Evolutionary conservation across 139 green algal species (phyloP), one percentile per base, ranked within the genome.

Genomic region (Chlamydomonas schloesseri): DNA sequence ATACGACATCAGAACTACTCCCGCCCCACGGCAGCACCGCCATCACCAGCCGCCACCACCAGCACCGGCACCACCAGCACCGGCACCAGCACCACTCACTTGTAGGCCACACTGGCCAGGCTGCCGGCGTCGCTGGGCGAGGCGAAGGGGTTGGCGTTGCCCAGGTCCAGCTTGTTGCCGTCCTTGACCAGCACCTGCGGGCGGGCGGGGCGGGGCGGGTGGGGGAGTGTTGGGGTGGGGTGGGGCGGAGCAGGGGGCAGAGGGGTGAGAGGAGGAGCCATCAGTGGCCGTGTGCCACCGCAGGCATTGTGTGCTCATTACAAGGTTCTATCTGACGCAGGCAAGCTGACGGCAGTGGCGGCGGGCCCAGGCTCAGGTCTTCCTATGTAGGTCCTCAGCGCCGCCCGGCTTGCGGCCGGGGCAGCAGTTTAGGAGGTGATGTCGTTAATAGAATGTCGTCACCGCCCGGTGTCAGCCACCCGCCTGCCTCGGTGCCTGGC

Each of bases 121-220:
- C 94, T 88, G 53, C 96, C 90, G 17, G 92, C 82, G 31, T 88
- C 90, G 36, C 93, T 90, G 28, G 83, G 82, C 3, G 79, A 89
- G 0, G 76, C 87, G 79, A 98, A 98, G n/a, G 96, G 96, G 86
- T 96, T 96, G 70, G 93, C 84, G 46, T 93, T 87, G 13, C 91
- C 90, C 73, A 96, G 95, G 62, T 94, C 86, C 60, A 90, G 86
- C 73, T 84, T 88, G 62, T 89, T 71, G 53, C 88, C 91, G 42
- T 80, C 81, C 73, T 90, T 89, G 28, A 80, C n/a, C 46, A 98
- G 87, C 42, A 96, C 91, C 88, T 95, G 91, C 47, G 71, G 18
- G 26, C 21, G 28, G 26, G 65, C 9, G 64, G 28, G 29, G 29
- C 5, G 28, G 64, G 29, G 64, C 28, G 28, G 29, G 29, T n/a